These are phyloP conservation scores for Fusarium nematophilum DNA, from an alignment of 2,329 filamentous ascomycete genomes.

Conservation along the genomic window DNA sequence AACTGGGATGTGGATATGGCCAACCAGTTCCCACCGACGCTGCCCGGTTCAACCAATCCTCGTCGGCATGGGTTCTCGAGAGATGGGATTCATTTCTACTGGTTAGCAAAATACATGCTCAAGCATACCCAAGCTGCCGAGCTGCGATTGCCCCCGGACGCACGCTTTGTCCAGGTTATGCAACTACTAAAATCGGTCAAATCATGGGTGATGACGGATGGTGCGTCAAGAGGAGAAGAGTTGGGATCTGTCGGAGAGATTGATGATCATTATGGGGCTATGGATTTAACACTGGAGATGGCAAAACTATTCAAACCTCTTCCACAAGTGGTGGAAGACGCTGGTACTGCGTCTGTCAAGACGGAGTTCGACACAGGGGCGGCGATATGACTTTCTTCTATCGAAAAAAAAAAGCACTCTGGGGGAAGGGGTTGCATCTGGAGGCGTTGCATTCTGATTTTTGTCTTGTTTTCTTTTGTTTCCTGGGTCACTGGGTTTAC, in stretches of 20 bases:
- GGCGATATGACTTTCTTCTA: conserved; percentile 47
- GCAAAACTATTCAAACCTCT: conserved; percentile 75
- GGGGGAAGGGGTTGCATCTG: conserved; percentile 51
- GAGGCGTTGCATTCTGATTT: conserved; percentile 51
- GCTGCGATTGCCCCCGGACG: conserved; percentile 67
- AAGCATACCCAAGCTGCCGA: conserved; percentile 66
- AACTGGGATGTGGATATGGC: conserved; percentile 78
- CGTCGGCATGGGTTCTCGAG: conserved; percentile 76
- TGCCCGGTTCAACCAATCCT: conserved; percentile 59
- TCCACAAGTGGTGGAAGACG: conserved; percentile 56
- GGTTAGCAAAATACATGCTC: conserved; percentile 74
- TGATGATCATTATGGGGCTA: conserved; percentile 72
- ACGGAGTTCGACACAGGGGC: conserved; percentile 51
- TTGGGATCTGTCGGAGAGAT: conserved; percentile 76
- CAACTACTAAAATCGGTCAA: conserved; percentile 69
- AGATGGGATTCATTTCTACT: conserved; percentile 80
- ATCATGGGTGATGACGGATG: conserved; percentile 71
- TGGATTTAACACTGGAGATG: conserved; percentile 77
- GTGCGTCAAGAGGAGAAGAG: conserved; percentile 73
- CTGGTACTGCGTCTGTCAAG: conserved; percentile 56
- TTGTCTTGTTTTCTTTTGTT: conserved; percentile 44
- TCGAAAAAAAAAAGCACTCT: conserved; percentile 45
- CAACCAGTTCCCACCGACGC: conserved; percentile 70
- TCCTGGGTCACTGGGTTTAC: conserved; percentile 37
- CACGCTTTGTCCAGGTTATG: conserved; percentile 70